phyloP scores from a whole-genome alignment of 352 stramenopile genomes.

The Phytophthora pini region DNA sequence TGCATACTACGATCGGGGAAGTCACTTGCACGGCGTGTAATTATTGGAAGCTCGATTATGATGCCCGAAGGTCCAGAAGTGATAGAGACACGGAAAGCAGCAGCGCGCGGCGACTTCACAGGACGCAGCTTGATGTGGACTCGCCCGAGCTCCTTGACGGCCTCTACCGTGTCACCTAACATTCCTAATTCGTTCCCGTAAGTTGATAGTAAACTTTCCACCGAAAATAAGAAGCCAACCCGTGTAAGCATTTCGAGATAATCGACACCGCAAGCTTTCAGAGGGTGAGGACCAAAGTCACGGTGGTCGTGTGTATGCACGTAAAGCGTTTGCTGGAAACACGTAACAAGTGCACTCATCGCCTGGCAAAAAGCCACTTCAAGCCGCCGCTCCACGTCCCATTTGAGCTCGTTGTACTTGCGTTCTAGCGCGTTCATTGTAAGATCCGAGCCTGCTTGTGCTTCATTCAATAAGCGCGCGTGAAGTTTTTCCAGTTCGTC shows the following conservation, averaged over 20 bases:
- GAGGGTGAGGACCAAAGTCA: slow-evolving; percentile 39
- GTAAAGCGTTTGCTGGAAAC: slow-evolving; percentile 87
- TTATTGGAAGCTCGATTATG: slow-evolving; percentile 79
- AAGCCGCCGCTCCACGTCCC: slow-evolving; percentile 82
- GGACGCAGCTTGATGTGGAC: slow-evolving; percentile 77
- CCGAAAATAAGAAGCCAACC: slow-evolving; percentile 83
- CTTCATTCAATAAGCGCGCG: slow-evolving; percentile 54
- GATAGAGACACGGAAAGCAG: slow-evolving; percentile 77
- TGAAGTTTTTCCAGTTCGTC: slow-evolving; percentile 65
- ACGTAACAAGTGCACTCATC: slow-evolving; percentile 84
- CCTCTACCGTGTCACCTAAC: slow-evolving; percentile 85
- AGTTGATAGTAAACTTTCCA: slow-evolving; percentile 86
- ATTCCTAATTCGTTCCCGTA: slow-evolving; percentile 88
- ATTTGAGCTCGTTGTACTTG: slow-evolving; percentile 84
- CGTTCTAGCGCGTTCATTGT: slow-evolving; percentile 77
- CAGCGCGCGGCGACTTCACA: slow-evolving; percentile 65
- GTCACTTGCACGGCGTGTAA: slow-evolving; percentile 50
- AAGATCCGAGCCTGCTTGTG: slow-evolving; percentile 68
- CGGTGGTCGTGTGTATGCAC: slow-evolving; percentile 70
- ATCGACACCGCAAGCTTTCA: slow-evolving; percentile 52
- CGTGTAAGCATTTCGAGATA: slow-evolving; percentile 77
- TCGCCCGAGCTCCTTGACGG: slow-evolving; percentile 73
- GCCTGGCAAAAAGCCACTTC: slow-evolving; percentile 86
- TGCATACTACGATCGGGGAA: slow-evolving; percentile 70
- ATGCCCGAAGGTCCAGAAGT: slow-evolving; percentile 64